These are phyloP conservation scores for Neoboletus subvelutipes DNA, from an alignment of 768 basidiomycete species.

Conservation along the genomic window DNA sequence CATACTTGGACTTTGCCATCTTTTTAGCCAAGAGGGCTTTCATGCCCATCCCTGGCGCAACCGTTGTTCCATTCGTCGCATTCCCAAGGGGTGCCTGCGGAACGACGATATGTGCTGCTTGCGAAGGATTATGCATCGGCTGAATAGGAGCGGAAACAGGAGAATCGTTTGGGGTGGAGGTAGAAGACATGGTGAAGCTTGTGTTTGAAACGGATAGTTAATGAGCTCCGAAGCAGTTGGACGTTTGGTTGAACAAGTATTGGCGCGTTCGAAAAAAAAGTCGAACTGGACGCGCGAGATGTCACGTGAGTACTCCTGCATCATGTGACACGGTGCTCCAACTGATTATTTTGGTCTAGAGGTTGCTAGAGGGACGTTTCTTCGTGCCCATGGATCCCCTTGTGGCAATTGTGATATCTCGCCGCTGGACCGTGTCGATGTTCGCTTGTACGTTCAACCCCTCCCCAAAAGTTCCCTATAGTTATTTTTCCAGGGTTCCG, in stretches of 20 bases:
- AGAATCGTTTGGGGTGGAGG: constrained; percentile 64
- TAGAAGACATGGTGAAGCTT: constrained; percentile 47
- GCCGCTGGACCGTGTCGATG: too few species aligned
- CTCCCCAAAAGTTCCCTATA: too few species aligned
- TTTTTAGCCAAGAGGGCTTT: constrained; percentile 93
- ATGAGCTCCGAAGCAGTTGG: constrained; percentile 1
- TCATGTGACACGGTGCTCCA: constrained; percentile 14
- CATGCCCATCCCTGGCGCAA: constrained; percentile 74
- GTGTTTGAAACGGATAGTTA: background rate
- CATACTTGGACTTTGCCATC: constrained; percentile 86
- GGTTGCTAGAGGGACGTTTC: too few species aligned
- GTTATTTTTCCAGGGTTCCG: background rate
- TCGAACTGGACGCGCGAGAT: constrained; percentile 29
- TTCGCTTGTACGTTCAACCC: too few species aligned
- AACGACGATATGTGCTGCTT: constrained; percentile 73
- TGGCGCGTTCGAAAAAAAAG: constrained; percentile 18
- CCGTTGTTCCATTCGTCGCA: constrained; percentile 48
- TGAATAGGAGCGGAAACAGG: constrained; percentile 63
- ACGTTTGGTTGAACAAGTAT: constrained; percentile 1
- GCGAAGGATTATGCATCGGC: constrained; percentile 82
- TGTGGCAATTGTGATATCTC: too few species aligned
- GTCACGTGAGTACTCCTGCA: constrained; percentile 21
- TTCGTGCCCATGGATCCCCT: background rate
- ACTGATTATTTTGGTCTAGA: background rate
- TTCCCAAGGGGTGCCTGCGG: constrained; percentile 83